A percentile compares a stretch with the other conserved stretches of the same genome.
Conservation (phyloP, 768 basidiomycete species). For the Leccinellum luteum region DNA sequence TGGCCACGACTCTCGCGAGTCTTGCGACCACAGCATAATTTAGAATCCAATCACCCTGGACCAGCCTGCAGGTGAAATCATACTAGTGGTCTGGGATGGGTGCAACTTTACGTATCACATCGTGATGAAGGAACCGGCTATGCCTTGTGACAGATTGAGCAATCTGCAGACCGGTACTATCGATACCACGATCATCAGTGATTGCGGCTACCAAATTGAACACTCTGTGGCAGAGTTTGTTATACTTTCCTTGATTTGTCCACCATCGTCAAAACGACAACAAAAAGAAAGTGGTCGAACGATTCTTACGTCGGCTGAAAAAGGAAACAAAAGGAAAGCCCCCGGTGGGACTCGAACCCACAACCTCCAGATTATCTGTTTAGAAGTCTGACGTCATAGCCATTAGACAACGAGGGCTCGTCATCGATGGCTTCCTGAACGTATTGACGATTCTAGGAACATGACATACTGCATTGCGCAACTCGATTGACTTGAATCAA, state of each 20-base stretch:
- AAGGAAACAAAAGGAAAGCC: conserved; percentile 40
- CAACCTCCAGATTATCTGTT: conserved; percentile 80
- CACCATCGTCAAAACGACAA: neutral
- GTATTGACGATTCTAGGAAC: neutral
- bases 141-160: conserved; percentile 9
- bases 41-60: neutral
- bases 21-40: neutral
- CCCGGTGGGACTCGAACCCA: conserved; percentile 86
- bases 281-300: neutral
- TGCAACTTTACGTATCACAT: conserved; percentile 22
- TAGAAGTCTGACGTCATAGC: conserved; percentile 92
- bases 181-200: neutral
- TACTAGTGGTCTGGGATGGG: conserved; percentile 4
- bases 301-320: neutral
- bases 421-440: neutral
- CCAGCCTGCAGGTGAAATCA: too few relatives aligned
- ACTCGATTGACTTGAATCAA: neutral
- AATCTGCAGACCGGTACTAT: conserved; percentile 1
- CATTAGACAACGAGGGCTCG: conserved; percentile 83
- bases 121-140: conserved; percentile 5
- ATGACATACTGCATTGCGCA: neutral
- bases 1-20: neutral
- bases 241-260: neutral
- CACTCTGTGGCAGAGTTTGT: neutral
- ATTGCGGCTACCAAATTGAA: neutral